Conservation (phyloP, 1,139 yeast species). For the Geotrichum candidum region DNA sequence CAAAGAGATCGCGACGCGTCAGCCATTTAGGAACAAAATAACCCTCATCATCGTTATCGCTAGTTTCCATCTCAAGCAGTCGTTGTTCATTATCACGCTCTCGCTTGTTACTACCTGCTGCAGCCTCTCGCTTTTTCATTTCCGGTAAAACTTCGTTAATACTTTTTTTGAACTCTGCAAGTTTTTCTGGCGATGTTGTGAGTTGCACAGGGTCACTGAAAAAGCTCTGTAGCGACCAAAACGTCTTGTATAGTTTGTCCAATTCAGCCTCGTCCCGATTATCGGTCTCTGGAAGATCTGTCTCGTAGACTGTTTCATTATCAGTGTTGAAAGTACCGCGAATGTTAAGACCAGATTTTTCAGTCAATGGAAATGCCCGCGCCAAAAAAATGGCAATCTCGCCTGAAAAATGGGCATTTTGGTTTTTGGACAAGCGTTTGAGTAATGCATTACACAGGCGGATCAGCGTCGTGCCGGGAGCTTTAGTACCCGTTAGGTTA, state of each 20-base stretch:
- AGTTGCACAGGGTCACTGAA: slow-evolving; percentile 27
- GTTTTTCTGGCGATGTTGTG: slow-evolving; percentile 10
- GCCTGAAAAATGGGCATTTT: slow-evolving; percentile 37
- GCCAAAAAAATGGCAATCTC: slow-evolving; percentile 36
- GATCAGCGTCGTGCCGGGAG: slow-evolving; percentile 37
- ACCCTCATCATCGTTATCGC: slow-evolving; percentile 16
- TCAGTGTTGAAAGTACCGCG: slow-evolving; percentile 37
- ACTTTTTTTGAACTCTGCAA: slow-evolving; percentile 22
- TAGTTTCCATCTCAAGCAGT: slow-evolving; percentile 11
- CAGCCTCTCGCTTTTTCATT: slow-evolving; percentile 15
- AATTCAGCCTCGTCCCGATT: slow-evolving; percentile 10
- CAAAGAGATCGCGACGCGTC: slow-evolving; percentile 33
- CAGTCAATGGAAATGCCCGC: slow-evolving; percentile 36
- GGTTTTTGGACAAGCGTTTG: slow-evolving; percentile 35
- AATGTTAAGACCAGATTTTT: slow-evolving; percentile 37
- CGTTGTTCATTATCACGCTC: slow-evolving; percentile 16
- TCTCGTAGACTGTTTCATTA: slow-evolving; percentile 33
- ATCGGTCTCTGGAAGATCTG: slow-evolving; percentile 8
- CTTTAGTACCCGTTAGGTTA: slow-evolving; percentile 31
- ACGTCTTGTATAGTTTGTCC: slow-evolving; percentile 22
- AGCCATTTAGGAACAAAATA: slow-evolving; percentile 36
- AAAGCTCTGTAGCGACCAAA: slow-evolving; percentile 31
- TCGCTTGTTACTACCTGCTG: slow-evolving; percentile 7
- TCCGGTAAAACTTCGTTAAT: slow-evolving; percentile 19
- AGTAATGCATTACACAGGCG: slow-evolving; percentile 37